These are phyloP conservation scores for Colletotrichum truncatum DNA, from an alignment of 2,329 filamentous ascomycete genomes.

Conservation along the genomic window DNA sequence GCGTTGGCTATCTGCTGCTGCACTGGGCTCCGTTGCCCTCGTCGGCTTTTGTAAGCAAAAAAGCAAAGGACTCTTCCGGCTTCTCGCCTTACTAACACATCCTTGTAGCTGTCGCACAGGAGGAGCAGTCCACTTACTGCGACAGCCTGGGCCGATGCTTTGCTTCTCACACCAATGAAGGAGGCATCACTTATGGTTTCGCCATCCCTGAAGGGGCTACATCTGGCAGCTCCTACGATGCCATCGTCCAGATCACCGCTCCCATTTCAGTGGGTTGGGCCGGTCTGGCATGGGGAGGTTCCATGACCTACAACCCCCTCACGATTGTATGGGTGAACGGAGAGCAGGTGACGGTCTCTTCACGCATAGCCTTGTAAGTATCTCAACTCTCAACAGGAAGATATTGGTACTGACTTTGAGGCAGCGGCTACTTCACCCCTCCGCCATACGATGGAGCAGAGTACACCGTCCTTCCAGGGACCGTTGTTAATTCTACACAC, in stretches of 20 bases:
- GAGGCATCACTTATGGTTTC: slow-evolving; percentile 41
- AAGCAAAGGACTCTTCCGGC: too few relatives aligned
- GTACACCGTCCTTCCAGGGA: slow-evolving; percentile 46
- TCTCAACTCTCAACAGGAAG: not conserved
- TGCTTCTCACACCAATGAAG: slow-evolving; percentile 36
- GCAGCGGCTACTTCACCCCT: slow-evolving; percentile 46
- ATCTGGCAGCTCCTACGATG: slow-evolving; percentile 44
- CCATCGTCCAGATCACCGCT: slow-evolving; percentile 51
- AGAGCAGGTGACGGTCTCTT: slow-evolving; percentile 45
- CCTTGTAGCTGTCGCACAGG: slow-evolving; percentile 10
- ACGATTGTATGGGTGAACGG: slow-evolving; percentile 52
- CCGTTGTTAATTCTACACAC: slow-evolving; percentile 43
- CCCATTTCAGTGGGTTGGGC: slow-evolving; percentile 52
- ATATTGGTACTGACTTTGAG: not conserved
- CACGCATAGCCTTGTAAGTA: slow-evolving; percentile 46
- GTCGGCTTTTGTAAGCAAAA: slow-evolving; percentile 18
- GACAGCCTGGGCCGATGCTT: slow-evolving; percentile 35
- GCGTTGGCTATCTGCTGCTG: slow-evolving; percentile 13
- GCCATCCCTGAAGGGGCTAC: slow-evolving; percentile 44
- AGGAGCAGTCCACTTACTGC: slow-evolving; percentile 28
- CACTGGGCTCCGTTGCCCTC: slow-evolving; percentile 22
- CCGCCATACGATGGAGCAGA: slow-evolving; percentile 40
- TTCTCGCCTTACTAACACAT: not conserved
- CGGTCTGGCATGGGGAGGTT: slow-evolving; percentile 53
- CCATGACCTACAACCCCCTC: slow-evolving; percentile 54